Base-by-base conservation (phyloP, 2,329 filamentous ascomycete genomes). In the Colletotrichum trifolii region DNA sequence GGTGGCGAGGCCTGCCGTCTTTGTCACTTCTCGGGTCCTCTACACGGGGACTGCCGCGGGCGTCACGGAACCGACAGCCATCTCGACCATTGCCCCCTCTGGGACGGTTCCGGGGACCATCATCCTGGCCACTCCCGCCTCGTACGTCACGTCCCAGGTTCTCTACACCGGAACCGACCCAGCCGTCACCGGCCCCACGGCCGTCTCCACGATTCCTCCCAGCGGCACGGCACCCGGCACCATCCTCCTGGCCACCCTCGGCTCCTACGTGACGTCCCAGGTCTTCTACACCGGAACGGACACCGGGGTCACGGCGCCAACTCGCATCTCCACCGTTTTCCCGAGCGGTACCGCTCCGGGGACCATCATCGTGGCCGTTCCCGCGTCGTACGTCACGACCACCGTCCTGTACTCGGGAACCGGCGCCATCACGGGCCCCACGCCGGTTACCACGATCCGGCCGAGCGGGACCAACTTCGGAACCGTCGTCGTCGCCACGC, bases 211-310 rank as follows among this genome's bases (percentile, higher is more conserved):
- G 2, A 54, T 68, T 2, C 38, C 34, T 1, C 66, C 66, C 2
- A 67, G 49, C 38, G 68, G 67, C 7, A 64, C 49, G 10, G 11
- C 10, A 3, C 54, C 61, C 2, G 65, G 67, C 2, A 64, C 64
- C 0, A 17, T 60, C 12, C 38, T 69, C 10, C 13, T 66, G 2
- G 52, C 56, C 5, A 54, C 40, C n/a, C 55, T 60, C 8, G 66
- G 45, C n/a, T n/a, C 43, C 33, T 46, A 61, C 34, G 34, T 58
- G 47, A 69, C 64, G 6, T 52, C 67, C 2, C 47, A 47, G n/a
- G 54, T 46, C 4, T 39, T 63, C 39, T 40, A 49, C 6, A 57
- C 39, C 52, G 40, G 49, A 8, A 42, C 53, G 1, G 47, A 60
- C 34, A 40, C 54, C 4, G 25, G 25, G 25, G 34, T 66, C n/a